These are phyloP conservation scores for Phialocephala subalpina DNA, from an alignment of 2,329 filamentous ascomycete genomes.

Conservation along the genomic window DNA sequence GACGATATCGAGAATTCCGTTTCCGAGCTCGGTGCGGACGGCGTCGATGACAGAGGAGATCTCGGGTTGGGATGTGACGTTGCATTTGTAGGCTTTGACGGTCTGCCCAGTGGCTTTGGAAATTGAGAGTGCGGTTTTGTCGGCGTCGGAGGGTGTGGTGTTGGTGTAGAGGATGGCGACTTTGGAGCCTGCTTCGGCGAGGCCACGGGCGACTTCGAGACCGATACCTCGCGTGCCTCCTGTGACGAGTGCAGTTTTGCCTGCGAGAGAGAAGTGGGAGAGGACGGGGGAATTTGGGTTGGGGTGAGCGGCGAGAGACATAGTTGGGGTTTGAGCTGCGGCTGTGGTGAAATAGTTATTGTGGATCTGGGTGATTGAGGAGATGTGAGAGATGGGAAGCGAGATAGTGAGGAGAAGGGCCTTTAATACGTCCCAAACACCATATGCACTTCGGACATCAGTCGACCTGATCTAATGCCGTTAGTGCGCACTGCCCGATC, in stretches of 20 bases:
- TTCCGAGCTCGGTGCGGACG: slow-evolving; percentile 30
- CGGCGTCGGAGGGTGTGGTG: too few species aligned
- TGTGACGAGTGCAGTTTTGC: slow-evolving; percentile 53
- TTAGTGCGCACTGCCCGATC: not conserved
- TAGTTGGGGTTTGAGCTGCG: not conserved
- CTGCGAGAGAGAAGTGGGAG: slow-evolving; percentile 42
- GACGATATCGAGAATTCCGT: slow-evolving; percentile 48
- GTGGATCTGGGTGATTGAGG: not conserved
- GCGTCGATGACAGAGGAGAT: slow-evolving; percentile 9
- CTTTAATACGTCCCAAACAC: not conserved
- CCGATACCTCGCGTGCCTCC: slow-evolving; percentile 55
- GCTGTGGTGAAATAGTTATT: not conserved
- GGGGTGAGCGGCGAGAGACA: slow-evolving; percentile 2
- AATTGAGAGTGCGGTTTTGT: too few species aligned
- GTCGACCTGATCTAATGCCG: slow-evolving; percentile 9
- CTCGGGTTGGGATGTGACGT: slow-evolving; percentile 40
- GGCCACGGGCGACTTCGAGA: slow-evolving; percentile 50
- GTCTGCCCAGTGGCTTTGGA: slow-evolving; percentile 13
- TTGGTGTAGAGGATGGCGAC: too few species aligned
- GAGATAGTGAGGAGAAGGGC: not conserved
- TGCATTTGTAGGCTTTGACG: slow-evolving; percentile 48
- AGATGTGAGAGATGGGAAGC: not conserved
- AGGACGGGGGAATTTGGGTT: not conserved
- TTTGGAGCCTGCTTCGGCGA: slow-evolving; percentile 54
- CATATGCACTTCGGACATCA: slow-evolving; percentile 2